Evolutionary conservation across 495 filamentous ascomycete genomes (phyloP).

Genomic region (Penicillium paradoxum): DNA sequence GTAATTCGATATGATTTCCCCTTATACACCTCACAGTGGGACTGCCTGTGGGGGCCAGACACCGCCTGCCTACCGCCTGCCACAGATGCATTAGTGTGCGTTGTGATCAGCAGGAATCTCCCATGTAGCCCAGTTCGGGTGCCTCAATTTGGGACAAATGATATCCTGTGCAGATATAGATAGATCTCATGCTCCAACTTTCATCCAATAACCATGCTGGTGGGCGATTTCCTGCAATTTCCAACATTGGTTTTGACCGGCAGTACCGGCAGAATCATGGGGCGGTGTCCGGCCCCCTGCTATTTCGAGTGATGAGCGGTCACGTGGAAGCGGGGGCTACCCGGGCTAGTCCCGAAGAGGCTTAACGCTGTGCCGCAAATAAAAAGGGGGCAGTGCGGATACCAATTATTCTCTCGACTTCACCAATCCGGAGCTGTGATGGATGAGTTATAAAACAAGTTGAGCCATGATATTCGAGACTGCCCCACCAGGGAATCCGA

Average conservation of each 20-base stretch:
- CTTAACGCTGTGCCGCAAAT: neutral
- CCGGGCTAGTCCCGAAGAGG: neutral
- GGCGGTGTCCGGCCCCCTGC: neutral
- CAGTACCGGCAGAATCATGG: neutral
- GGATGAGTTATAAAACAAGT: neutral
- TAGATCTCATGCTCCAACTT: neutral
- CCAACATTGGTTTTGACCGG: neutral
- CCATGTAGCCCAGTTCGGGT: too few relatives aligned
- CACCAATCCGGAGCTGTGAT: neutral
- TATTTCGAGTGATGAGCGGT: neutral
- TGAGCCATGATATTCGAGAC: neutral
- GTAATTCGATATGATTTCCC: neutral
- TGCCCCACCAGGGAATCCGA: neutral
- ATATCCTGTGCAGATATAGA: too few relatives aligned
- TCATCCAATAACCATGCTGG: neutral
- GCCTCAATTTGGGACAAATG: too few relatives aligned
- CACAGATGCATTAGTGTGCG: neutral
- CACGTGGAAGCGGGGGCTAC: neutral
- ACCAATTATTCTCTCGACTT: neutral
- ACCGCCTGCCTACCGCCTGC: neutral
- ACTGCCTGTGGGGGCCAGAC: neutral
- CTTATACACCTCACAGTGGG: neutral
- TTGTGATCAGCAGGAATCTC: neutral
- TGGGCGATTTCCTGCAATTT: neutral
- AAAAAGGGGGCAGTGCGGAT: constrained; percentile 1